A percentile compares a stretch with the other conserved stretches of the same genome.
These are phyloP conservation scores for Hanseniaspora lachancei DNA, from an alignment of 805 yeast species.

Conservation along the genomic window DNA sequence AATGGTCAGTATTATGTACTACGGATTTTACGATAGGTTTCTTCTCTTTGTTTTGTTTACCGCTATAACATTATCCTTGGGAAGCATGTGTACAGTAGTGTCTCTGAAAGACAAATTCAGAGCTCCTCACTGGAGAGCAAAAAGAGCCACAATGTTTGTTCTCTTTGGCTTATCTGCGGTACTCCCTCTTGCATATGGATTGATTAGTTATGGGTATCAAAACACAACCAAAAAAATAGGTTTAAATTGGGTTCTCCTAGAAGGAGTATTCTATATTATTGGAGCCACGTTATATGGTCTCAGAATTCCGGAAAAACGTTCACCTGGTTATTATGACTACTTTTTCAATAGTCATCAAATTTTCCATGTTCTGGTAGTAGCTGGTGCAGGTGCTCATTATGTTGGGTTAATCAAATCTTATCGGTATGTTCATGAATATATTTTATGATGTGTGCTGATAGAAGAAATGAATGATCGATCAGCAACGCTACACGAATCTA, in stretches of 20 bases:
- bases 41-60: slow-evolving; percentile 29
- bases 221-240: slow-evolving; percentile 41
- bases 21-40: slow-evolving; percentile 37
- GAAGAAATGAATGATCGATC: background rate
- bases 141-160: slow-evolving; percentile 67
- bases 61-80: slow-evolving; percentile 39
- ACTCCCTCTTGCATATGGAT: slow-evolving; percentile 52
- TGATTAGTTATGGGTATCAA: slow-evolving; percentile 34
- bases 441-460: background rate
- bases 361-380: slow-evolving; percentile 63
- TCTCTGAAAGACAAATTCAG: slow-evolving; percentile 57
- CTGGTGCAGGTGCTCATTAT: slow-evolving; percentile 67
- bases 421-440: slow-evolving; percentile 32
- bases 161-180: slow-evolving; percentile 67
- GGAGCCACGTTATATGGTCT: slow-evolving; percentile 74
- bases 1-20: slow-evolving; percentile 38
- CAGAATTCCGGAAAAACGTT: slow-evolving; percentile 60
- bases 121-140: slow-evolving; percentile 58
- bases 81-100: slow-evolving; percentile 45
- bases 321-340: slow-evolving; percentile 52
- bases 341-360: slow-evolving; percentile 78
- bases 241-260: slow-evolving; percentile 48
- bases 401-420: slow-evolving; percentile 48
- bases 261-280: slow-evolving; percentile 58
- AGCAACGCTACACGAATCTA: background rate